Conservation (phyloP, 176 grass and related monocot genomes). For the Olyra latifolia region DNA sequence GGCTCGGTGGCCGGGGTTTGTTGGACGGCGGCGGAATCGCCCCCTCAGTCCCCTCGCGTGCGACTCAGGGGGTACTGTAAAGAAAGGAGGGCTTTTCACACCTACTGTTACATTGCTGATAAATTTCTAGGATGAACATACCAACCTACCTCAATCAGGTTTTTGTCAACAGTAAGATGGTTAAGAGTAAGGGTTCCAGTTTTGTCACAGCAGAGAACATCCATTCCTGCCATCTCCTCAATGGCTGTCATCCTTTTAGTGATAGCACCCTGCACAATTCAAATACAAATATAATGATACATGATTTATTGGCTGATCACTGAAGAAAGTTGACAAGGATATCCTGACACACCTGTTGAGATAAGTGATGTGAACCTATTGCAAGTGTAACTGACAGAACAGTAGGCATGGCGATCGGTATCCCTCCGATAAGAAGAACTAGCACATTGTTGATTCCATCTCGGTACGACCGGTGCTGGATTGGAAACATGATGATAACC, state of each 20-base stretch:
- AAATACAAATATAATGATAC: not conserved
- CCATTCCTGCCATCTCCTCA: slow-evolving; percentile 90
- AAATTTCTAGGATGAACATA: not conserved
- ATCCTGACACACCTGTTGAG: slow-evolving; percentile 59
- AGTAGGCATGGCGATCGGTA: slow-evolving; percentile 86
- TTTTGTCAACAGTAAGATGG: slow-evolving; percentile 76
- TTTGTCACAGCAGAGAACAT: slow-evolving; percentile 94
- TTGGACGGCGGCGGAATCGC: too few relatives aligned
- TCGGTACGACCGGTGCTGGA: slow-evolving; percentile 70
- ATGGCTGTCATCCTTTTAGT: slow-evolving; percentile 92
- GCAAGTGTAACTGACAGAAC: slow-evolving; percentile 88
- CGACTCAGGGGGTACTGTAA: too few relatives aligned
- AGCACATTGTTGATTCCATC: slow-evolving; percentile 84
- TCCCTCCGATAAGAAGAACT: slow-evolving; percentile 87
- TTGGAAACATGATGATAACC: slow-evolving; percentile 83
- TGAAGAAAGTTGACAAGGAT: slow-evolving; percentile 6
- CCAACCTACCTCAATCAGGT: slow-evolving; percentile 57
- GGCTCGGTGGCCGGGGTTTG: too few relatives aligned
- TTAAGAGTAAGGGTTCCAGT: slow-evolving; percentile 88
- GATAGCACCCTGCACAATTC: slow-evolving; percentile 70
- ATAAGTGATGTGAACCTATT: slow-evolving; percentile 77
- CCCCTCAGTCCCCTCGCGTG: too few relatives aligned
- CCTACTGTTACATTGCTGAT: not conserved
- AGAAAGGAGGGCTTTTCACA: too few relatives aligned
- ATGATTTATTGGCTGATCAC: not conserved